Evolutionary conservation across 2,329 filamentous ascomycete genomes (phyloP).

Genomic region (Falciphora oryzae): DNA sequence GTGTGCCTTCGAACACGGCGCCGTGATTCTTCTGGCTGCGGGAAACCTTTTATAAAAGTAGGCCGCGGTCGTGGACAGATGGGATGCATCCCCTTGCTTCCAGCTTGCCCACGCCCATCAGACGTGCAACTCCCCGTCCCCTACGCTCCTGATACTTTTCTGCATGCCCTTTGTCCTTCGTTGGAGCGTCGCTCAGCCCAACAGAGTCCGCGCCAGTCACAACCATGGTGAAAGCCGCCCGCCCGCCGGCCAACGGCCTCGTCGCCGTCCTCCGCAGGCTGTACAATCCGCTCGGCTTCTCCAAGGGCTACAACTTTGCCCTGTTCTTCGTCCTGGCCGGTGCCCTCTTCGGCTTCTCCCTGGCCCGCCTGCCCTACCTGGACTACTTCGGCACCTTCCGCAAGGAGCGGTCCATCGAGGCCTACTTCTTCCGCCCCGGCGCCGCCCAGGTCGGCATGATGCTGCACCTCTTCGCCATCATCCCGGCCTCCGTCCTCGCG

Average conservation of each 20-base stretch:
- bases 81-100: too few species aligned
- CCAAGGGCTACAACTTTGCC: constrained; percentile 50
- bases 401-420: constrained; percentile 26
- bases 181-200: too few species aligned
- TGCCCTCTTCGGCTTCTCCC: constrained; percentile 39
- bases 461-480: constrained; percentile 38
- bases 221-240: background rate
- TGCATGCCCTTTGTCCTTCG: background rate
- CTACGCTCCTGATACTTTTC: background rate
- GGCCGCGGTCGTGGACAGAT: too few species aligned
- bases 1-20: too few species aligned
- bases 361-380: constrained; percentile 43
- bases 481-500: constrained; percentile 39
- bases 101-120: too few species aligned
- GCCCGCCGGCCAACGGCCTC: constrained; percentile 12
- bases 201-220: background rate
- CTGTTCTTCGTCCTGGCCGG: constrained; percentile 46
- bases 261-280: constrained; percentile 23
- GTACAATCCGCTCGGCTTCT: constrained; percentile 47
- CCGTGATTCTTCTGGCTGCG: too few species aligned
- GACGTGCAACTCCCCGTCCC: too few species aligned
- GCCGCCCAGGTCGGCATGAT: constrained; percentile 34
- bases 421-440: constrained; percentile 30
- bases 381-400: constrained; percentile 36
- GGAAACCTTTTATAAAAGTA: too few species aligned